Evolutionary conservation across 2,329 filamentous ascomycete species (phyloP), one percentile per base, ranked within the genome.

Genomic region (Alternaria arbusti): DNA sequence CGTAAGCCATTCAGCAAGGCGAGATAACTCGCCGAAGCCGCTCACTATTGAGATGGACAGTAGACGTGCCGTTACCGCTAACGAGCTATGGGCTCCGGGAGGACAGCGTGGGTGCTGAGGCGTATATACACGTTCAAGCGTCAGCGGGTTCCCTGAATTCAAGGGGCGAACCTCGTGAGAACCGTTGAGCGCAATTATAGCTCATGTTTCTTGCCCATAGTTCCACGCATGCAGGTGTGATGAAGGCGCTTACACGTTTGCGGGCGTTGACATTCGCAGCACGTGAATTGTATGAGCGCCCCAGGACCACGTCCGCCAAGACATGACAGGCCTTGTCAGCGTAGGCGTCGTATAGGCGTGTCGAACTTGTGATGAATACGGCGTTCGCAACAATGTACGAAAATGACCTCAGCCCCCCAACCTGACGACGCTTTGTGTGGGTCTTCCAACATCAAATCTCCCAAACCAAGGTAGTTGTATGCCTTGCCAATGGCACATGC

Each of bases 341-440:
- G 62, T 63, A 60, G 51, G 57, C 59, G 59, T 57, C 64, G 64
- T 68, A 70, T 68, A 62, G 44, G 59, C 61, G 59, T 61, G 54
- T 47, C 30, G 45, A 45, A 30, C 13, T 45, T 50, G 36, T 40
- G 59, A 44, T 20, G 44, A 54, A 66, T 67, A 74, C 66, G 70
- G 49, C 59, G 30, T 64, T 73, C 71, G 72, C 74, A 73, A 74
- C 47, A 50, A 63, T 70, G 59, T 58, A 71, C 71, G 56, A 65
- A 73, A 69, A 54, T 25, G 62, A 66, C 60, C 72, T 72, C 65
- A 76, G 75, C 75, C 75, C 71, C 75, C 47, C 46, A 64, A 59
- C 67, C 69, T 76, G 68, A 76, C 74, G 72, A 76, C 70, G 65
- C 68, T 56, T 58, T 62, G 46, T 40, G 49, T 63, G 55, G 64